Evolutionary conservation across 78 protist genomes (phyloP), one percentile per base, ranked within the genome.

Genomic region (Tieghemostelium lacteum): DNA sequence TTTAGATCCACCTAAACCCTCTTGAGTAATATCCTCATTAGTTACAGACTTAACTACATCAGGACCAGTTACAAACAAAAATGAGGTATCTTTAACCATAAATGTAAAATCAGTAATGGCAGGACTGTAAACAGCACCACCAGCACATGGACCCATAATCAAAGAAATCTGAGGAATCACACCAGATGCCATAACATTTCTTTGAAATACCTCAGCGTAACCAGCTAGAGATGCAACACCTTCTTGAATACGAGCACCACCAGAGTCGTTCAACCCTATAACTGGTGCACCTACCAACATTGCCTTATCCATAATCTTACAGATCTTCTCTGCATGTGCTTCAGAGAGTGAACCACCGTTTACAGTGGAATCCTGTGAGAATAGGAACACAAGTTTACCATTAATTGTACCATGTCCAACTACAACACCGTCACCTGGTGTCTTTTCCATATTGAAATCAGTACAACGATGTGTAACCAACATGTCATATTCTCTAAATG

Each of bases 81-180:
- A 96, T 5, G 98, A 94, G 20, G 98, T 96, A 60, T 96, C 85
- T 26, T 70, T 71, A 1, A 97, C 98, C 99, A 98, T 98, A 60
- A 98, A 94, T 16, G 87, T 92, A 54, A 95, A 98, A 87, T 98
- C 99, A 28, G 99, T 98, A 80, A 98, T 65, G 26, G 99, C 99
- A 16, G 99, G 99, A 20, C 98, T 95, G 91, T 98, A 98, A 17
- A 98, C 99, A 10, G 99, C 99, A 49, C 99, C 98, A 50, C 97
- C 98, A 14, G 99, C 99, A 75, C 99, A 98, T 28, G 99, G 99
- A 14, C 99, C 99, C 98, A 98, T 98, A 74, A 98, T 96, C 54
- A 96, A 54, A 5, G 98, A 94, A 37, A 98, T 87, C 65, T 98
- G 99, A 20, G 99, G 98, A 17, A 98, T 71, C 29, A 98, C 99